Evolutionary conservation across 352 stramenopile genomes (phyloP).

Genomic region (Phytophthora pisi): DNA sequence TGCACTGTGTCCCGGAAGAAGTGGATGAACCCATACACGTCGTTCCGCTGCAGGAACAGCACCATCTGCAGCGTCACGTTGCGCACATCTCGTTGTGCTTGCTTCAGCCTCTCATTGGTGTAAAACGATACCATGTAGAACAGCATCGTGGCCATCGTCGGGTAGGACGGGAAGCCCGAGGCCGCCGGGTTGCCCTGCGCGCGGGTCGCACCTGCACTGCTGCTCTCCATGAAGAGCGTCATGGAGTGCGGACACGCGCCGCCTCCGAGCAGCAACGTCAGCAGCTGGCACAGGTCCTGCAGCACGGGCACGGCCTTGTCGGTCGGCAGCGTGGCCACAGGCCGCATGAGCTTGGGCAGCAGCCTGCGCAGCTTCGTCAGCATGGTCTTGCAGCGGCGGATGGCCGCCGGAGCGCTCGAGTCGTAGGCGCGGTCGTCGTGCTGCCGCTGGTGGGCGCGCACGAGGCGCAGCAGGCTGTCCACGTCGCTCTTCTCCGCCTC

Average conservation of each 20-base stretch:
- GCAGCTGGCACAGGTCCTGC: constrained; percentile 61
- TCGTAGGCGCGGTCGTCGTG: constrained; percentile 54
- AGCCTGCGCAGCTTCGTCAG: constrained; percentile 72
- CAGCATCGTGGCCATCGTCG: constrained; percentile 64
- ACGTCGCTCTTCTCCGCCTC: constrained; percentile 60
- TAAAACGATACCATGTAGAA: constrained; percentile 83
- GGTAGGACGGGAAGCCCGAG: constrained; percentile 45
- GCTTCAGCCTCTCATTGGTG: constrained; percentile 42
- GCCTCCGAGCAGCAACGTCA: constrained; percentile 52
- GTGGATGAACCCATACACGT: constrained; percentile 66
- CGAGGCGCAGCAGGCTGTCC: constrained; percentile 47
- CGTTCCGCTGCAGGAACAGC: constrained; percentile 56
- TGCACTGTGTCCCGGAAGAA: constrained; percentile 65
- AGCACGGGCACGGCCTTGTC: constrained; percentile 45
- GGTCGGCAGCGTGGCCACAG: constrained; percentile 43
- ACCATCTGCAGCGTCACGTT: constrained; percentile 59
- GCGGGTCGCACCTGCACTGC: not conserved
- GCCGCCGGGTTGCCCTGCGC: constrained; percentile 6
- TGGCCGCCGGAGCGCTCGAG: constrained; percentile 35
- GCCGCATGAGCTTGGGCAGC: constrained; percentile 70
- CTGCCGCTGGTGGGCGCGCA: constrained; percentile 53
- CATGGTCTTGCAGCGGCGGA: constrained; percentile 67
- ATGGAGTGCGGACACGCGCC: constrained; percentile 63
- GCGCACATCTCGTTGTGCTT: constrained; percentile 52
- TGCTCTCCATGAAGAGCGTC: constrained; percentile 59